Evolutionary conservation across 352 stramenopile species (phyloP), one percentile per base, ranked within the genome.

Genomic region (Pythium phragmiticola): DNA sequence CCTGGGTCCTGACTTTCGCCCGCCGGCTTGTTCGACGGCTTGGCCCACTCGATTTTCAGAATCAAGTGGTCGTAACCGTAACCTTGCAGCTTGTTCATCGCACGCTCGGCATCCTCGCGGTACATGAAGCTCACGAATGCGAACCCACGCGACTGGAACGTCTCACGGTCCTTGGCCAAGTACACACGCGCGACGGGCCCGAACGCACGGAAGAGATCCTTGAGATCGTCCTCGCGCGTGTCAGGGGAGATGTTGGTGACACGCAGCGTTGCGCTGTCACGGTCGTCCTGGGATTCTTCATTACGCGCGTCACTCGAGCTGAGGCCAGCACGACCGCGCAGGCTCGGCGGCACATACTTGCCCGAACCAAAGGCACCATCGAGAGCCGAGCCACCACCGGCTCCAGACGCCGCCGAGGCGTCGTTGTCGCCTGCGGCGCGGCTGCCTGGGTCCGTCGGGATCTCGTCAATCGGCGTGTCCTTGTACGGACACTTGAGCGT

Each of bases 11-110:
- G 68, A 51, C 74, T 74, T 57, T 81, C 81, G 60, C 85, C 69
- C 26, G 77, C 77, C 30, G 78, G 80, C 80, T 91, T 97, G 87
- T 80, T 96, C 61, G 87, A 94, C 7, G 97, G 98, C 87, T 99
- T 98, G 60, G 98, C 98, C 97, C 97, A 99, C 83, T 99, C 98
- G 59, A 99, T 85, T 87, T 99, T 99, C 60, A 99, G 85, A 80
- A 99, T 99, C 75, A 99, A 88, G 82, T 99, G 97, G 79, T 99
- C 97, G 75, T 99, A 99, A 53, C 98, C 98, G 81, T 97, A 98
- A 52, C 97, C 97, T 72, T 96, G 85, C 51, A 99, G 80, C 70
- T 97, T 98, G 65, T 98, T 86, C 87, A 99, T 97, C 26, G 98
- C 98, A 66, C 82, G 82, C 70, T 98, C 90, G 1, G 98, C 98